Conservation (phyloP, 2,329 filamentous ascomycete genomes). For the Myriosclerotinia duriaeana region DNA sequence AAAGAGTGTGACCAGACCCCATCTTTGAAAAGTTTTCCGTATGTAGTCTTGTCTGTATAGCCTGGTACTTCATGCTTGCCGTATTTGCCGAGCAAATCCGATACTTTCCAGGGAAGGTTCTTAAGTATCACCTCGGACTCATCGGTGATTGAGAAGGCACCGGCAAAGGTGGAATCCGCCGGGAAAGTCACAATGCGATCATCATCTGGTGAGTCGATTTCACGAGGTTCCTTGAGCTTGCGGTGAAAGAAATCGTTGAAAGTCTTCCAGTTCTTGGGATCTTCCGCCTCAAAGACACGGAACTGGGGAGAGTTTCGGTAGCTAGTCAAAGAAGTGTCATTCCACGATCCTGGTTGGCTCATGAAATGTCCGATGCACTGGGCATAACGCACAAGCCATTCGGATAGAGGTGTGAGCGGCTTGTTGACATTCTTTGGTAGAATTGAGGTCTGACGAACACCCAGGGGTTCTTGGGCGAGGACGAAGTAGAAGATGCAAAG, state of each 20-base stretch:
- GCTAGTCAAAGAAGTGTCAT: constrained; percentile 37
- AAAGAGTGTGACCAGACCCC: constrained; percentile 48
- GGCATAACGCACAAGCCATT: constrained; percentile 45
- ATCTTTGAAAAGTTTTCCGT: constrained; percentile 40
- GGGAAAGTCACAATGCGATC: constrained; percentile 47
- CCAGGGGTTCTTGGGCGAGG: constrained; percentile 42
- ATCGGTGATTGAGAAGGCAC: constrained; percentile 33
- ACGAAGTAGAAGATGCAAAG: constrained; percentile 46
- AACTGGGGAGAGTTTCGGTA: constrained; percentile 41
- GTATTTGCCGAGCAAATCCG: constrained; percentile 38
- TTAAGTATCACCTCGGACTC: constrained; percentile 41
- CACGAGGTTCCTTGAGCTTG: constrained; percentile 41
- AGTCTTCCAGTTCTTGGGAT: constrained; percentile 41
- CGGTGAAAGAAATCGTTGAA: constrained; percentile 48
- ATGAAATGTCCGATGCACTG: constrained; percentile 43
- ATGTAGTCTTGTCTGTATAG: constrained; percentile 35
- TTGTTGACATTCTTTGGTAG: constrained; percentile 37
- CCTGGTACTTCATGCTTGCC: constrained; percentile 1
- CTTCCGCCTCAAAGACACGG: constrained; percentile 39
- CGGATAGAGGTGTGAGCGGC: constrained; percentile 41
- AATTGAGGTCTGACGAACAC: constrained; percentile 37
- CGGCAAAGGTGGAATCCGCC: constrained; percentile 43
- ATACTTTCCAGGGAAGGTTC: constrained; percentile 43
- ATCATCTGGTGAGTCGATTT: constrained; percentile 40
- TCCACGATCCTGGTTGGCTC: constrained; percentile 42